Percentiles rank a stretch among this genome's conserved stretches.
Conservation (phyloP, 371 early-diverging fungal genomes). For the Apophysomyces variabilis region DNA sequence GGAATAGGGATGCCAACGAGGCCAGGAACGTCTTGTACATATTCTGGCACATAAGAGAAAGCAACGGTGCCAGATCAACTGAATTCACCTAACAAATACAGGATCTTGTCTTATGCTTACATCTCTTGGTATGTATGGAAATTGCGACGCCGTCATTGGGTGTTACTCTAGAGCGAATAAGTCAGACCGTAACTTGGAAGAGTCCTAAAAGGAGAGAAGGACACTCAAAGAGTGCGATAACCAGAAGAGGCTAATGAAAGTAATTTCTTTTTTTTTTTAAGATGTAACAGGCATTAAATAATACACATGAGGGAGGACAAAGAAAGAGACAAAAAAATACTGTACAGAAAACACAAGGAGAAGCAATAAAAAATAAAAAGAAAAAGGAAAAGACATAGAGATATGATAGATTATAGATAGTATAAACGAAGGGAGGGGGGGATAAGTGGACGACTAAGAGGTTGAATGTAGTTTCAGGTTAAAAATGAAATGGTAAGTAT, state of each 20-base stretch:
- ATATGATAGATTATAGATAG: slow-evolving; percentile 3
- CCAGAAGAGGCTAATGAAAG: too few relatives aligned
- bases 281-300: too few relatives aligned
- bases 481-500: slow-evolving; percentile 34
- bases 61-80: not conserved
- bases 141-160: too few relatives aligned
- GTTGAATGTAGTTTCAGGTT: slow-evolving; percentile 26
- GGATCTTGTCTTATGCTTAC: not conserved
- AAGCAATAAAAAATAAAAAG: not conserved
- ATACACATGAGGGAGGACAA: not conserved
- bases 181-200: too few relatives aligned
- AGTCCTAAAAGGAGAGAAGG: too few relatives aligned
- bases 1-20: not conserved
- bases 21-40: not conserved
- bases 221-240: too few relatives aligned
- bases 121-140: too few relatives aligned
- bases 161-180: too few relatives aligned
- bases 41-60: not conserved
- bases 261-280: too few relatives aligned
- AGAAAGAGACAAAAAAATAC: not conserved
- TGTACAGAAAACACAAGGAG: not conserved
- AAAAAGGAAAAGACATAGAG: not conserved
- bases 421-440: not conserved
- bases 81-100: not conserved
- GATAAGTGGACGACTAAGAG: not conserved